These are phyloP conservation scores for Cercospora janseana DNA, from an alignment of 2,329 filamentous ascomycete genomes.

Conservation along the genomic window DNA sequence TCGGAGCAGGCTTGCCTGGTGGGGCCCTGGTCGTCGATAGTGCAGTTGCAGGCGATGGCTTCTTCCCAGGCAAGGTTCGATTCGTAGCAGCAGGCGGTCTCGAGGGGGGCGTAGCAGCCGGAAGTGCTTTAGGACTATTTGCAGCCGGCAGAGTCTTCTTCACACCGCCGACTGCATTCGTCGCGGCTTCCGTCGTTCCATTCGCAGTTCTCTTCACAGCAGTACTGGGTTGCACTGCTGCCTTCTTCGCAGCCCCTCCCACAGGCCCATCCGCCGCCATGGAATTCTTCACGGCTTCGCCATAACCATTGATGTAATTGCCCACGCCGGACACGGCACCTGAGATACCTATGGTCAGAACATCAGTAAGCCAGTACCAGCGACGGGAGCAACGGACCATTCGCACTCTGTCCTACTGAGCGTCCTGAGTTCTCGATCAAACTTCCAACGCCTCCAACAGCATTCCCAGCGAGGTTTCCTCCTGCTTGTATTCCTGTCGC, in stretches of 20 bases:
- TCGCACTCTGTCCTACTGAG: slow-evolving; percentile 37
- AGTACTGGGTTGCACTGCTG: slow-evolving; percentile 26
- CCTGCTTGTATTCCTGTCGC: slow-evolving; percentile 39
- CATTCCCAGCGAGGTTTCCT: slow-evolving; percentile 40
- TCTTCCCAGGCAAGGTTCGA: slow-evolving; percentile 12
- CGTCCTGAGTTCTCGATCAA: slow-evolving; percentile 37
- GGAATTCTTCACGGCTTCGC: slow-evolving; percentile 33
- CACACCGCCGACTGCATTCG: background rate
- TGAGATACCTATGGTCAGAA: slow-evolving; percentile 34
- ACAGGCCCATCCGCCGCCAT: slow-evolving; percentile 36
- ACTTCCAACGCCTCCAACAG: slow-evolving; percentile 38
- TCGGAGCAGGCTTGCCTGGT: background rate
- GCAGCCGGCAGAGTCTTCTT: slow-evolving; percentile 1
- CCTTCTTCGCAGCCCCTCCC: slow-evolving; percentile 27
- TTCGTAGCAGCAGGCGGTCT: slow-evolving; percentile 11
- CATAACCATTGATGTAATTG: slow-evolving; percentile 38
- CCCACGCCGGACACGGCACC: slow-evolving; percentile 38
- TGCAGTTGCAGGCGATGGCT: slow-evolving; percentile 3
- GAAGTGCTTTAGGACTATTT: slow-evolving; percentile 14
- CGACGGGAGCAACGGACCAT: slow-evolving; percentile 20
- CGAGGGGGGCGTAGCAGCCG: slow-evolving; percentile 17
- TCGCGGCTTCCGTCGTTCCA: slow-evolving; percentile 3
- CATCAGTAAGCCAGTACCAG: slow-evolving; percentile 21
- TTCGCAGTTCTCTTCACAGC: slow-evolving; percentile 19
- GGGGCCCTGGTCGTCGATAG: slow-evolving; percentile 6